Conservation (phyloP, 1,284 basidiomycete genomes). For the Earliella scabrosa region DNA sequence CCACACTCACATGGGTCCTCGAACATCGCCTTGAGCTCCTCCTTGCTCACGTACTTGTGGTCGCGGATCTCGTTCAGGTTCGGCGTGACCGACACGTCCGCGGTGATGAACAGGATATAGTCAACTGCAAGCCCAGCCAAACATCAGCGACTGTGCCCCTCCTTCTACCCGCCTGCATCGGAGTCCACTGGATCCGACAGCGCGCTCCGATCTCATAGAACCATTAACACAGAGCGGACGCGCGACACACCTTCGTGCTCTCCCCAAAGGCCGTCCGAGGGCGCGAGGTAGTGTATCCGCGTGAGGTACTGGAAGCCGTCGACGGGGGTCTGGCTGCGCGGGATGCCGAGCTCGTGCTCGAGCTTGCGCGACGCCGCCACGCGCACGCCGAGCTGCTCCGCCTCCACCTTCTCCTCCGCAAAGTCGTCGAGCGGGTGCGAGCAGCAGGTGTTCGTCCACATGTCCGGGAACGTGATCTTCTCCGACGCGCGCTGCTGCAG, state of each 20-base stretch:
- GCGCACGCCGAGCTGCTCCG: slow-evolving; percentile 84
- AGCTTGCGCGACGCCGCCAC: slow-evolving; percentile 94
- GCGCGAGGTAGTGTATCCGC: slow-evolving; percentile 97
- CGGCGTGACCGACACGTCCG: slow-evolving; percentile 83
- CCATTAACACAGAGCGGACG: too few species aligned
- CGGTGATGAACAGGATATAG: slow-evolving; percentile 96
- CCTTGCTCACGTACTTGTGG: slow-evolving; percentile 89
- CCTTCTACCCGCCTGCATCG: too few species aligned
- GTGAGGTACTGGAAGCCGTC: slow-evolving; percentile 96
- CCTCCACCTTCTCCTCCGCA: slow-evolving; percentile 78
- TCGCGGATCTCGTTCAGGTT: slow-evolving; percentile 95
- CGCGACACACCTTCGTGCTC: slow-evolving; percentile 94
- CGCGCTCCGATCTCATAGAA: too few species aligned
- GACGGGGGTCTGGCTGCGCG: slow-evolving; percentile 73
- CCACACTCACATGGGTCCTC: slow-evolving; percentile 65
- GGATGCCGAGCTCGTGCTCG: slow-evolving; percentile 97
- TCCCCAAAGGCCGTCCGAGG: slow-evolving; percentile 93
- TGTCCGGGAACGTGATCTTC: slow-evolving; percentile 99
- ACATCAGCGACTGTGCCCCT: neutral
- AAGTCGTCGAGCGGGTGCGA: slow-evolving; percentile 96
- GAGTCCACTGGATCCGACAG: too few species aligned
- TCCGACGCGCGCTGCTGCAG: slow-evolving; percentile 94
- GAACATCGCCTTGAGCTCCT: slow-evolving; percentile 92
- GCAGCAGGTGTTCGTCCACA: slow-evolving; percentile 99
- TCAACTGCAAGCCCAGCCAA: slow-evolving; percentile 69